phyloP scores from a whole-genome alignment of 164 flowering plant species.

The Tetracentron sinense region DNA sequence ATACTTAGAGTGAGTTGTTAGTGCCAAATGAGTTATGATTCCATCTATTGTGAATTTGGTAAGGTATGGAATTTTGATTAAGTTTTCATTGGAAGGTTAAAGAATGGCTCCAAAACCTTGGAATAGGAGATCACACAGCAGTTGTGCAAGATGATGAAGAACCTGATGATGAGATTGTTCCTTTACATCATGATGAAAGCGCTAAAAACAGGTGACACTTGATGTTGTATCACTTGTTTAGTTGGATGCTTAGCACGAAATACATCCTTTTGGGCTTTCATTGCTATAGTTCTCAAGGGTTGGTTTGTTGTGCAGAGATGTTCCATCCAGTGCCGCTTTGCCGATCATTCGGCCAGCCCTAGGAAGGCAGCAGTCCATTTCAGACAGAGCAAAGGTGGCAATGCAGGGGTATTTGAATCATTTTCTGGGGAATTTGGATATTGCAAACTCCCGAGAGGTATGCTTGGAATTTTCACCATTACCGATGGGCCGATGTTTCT shows the following conservation, averaged over 20 bases:
- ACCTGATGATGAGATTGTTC: slow-evolving; percentile 65
- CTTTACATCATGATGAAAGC: slow-evolving; percentile 65
- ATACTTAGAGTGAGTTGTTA: too few species aligned
- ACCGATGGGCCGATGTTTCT: not conserved
- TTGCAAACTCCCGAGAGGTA: slow-evolving; percentile 93
- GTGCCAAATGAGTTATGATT: too few species aligned
- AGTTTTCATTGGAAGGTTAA: slow-evolving; percentile 58
- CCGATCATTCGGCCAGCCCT: slow-evolving; percentile 91
- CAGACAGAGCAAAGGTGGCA: slow-evolving; percentile 84
- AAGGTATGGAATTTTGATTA: slow-evolving; percentile 25
- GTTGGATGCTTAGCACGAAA: slow-evolving; percentile 4
- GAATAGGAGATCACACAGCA: slow-evolving; percentile 81
- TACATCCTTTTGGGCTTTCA: slow-evolving; percentile 13
- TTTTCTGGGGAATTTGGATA: slow-evolving; percentile 84
- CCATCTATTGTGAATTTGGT: too few species aligned
- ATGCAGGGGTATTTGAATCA: slow-evolving; percentile 96
- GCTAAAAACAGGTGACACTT: slow-evolving; percentile 64
- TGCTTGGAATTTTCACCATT: not conserved
- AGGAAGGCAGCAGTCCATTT: slow-evolving; percentile 87
- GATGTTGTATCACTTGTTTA: slow-evolving; percentile 7
- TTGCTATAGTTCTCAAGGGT: slow-evolving; percentile 34
- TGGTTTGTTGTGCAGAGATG: slow-evolving; percentile 67
- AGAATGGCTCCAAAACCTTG: slow-evolving; percentile 99
- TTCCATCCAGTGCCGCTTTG: slow-evolving; percentile 94
- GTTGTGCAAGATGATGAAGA: slow-evolving; percentile 84